phyloP scores from a whole-genome alignment of 257 asterid genomes.

The Misopates orontium region DNA sequence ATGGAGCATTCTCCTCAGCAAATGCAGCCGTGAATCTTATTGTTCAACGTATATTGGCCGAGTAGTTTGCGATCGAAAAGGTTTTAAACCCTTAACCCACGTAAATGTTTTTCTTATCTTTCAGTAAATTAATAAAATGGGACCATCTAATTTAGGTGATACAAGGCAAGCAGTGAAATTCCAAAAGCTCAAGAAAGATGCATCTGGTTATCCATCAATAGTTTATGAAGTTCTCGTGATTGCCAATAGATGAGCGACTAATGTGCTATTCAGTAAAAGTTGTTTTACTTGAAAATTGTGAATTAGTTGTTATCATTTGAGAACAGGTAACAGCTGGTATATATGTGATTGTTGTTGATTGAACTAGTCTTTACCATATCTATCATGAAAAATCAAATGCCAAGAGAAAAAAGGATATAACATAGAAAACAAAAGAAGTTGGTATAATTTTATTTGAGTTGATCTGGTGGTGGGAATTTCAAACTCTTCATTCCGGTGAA shows the following conservation, averaged over 20 bases:
- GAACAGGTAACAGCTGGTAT: no score
- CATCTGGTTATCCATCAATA: no score
- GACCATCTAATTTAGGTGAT: neutral
- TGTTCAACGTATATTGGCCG: constrained; percentile 54
- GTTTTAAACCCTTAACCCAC: constrained; percentile 18
- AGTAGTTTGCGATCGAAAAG: constrained; percentile 23
- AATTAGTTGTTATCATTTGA: no score
- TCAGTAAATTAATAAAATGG: neutral
- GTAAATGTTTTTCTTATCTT: neutral
- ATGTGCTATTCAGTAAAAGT: no score
- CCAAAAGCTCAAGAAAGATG: neutral
- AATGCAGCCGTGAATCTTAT: constrained; percentile 85
- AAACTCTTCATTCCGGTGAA: constrained; percentile 43
- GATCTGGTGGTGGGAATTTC: constrained; percentile 35
- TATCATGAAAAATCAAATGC: no score
- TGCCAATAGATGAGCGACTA: no score
- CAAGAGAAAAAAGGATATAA: no score
- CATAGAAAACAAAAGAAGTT: no score
- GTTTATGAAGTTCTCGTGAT: no score
- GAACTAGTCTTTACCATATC: no score
- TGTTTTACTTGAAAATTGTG: no score
- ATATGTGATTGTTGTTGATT: no score
- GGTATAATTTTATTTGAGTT: constrained; percentile 10
- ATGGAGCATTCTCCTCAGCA: constrained; percentile 92
- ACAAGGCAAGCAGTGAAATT: neutral